Percentiles rank a stretch among this genome's conserved stretches.
phyloP scores from a whole-genome alignment of 208 protist species.

The Trypanosoma avium region DNA sequence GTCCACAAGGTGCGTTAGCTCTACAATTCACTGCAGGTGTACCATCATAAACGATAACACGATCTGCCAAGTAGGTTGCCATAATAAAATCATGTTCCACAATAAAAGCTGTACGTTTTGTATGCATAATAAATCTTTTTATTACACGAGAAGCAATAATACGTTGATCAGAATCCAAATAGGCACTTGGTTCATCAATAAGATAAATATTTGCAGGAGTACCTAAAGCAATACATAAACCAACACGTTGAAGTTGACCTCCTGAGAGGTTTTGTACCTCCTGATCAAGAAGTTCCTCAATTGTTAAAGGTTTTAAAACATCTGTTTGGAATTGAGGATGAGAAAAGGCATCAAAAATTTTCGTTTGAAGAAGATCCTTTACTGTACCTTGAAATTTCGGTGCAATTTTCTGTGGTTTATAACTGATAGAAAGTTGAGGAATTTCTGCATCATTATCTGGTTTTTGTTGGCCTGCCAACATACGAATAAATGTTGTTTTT shows the following conservation, averaged over 20 bases:
- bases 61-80: conserved; percentile 99
- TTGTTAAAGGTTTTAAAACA: conserved; percentile 98
- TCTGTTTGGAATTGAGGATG: conserved; percentile 99
- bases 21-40: conserved; percentile 94
- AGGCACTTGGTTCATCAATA: conserved; percentile 99
- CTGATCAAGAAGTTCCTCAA: conserved; percentile 98
- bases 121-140: conserved; percentile 99
- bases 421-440: conserved; percentile 97
- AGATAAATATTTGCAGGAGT: conserved; percentile 99
- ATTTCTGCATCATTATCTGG: conserved; percentile 88
- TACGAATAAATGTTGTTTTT: conserved; percentile 99
- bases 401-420: conserved; percentile 99
- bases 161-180: conserved; percentile 99
- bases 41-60: conserved; percentile 99
- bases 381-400: conserved; percentile 98
- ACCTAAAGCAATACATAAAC: conserved; percentile 97
- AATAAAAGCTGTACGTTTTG: conserved; percentile 99
- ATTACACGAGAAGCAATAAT: conserved; percentile 98
- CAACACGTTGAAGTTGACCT: conserved; percentile 99
- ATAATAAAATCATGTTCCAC: conserved; percentile 99
- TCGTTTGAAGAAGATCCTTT: conserved; percentile 95
- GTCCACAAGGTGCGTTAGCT: conserved; percentile 86
- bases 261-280: conserved; percentile 98
- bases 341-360: conserved; percentile 95
- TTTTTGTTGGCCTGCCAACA: conserved; percentile 96